Evolutionary conservation across 164 flowering plant species (phyloP), one percentile per base, ranked within the genome.

Genomic region (Hamamelis virginiana): DNA sequence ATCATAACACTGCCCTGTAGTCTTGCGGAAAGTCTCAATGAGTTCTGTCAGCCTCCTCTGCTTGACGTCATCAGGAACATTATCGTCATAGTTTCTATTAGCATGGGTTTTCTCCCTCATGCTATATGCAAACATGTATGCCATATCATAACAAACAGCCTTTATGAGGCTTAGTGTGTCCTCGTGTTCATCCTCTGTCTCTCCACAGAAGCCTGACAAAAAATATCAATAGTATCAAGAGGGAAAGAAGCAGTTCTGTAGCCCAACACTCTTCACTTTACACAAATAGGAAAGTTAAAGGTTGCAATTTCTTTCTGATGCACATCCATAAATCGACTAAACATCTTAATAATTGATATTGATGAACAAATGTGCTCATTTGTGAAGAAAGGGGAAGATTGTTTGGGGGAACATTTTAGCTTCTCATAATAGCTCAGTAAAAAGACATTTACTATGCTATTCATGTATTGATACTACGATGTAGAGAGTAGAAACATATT

Each of bases 81-180:
- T 93, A 78, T 95, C 99, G 0, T 38, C 75, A 59, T 91, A 91
- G 73, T 88, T 91, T 69, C 99, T 83, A 58, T 95, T 87, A 45
- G 99, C 99, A 83, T 95, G 97, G 23, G 99, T 95, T 81, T 87
- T 92, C 83, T 92, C 97, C 72, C 99, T 86, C 97, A 95, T 92
- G 84, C 99, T 95, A 74, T 95, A 95, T 28, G 99, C 99, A 81
- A 95, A 95, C 99, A 92, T 91, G 83, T 88, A 95, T 60, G 99
- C 97, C 97, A 92, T 95, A 63, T 95, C 99, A 77, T 95, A 95
- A 57, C 96, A 91, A 71, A 92, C 96, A 18, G 84, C 76, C 68
- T 75, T 89, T 10, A 92, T 21, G 8, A 95, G 91, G 85, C 86
- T 91, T 52, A 95, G 65, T 13, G 99, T 95, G 71, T 88, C 97